Base-by-base conservation (phyloP, 2,329 filamentous ascomycete species). In the Fusarium mangiferae region DNA sequence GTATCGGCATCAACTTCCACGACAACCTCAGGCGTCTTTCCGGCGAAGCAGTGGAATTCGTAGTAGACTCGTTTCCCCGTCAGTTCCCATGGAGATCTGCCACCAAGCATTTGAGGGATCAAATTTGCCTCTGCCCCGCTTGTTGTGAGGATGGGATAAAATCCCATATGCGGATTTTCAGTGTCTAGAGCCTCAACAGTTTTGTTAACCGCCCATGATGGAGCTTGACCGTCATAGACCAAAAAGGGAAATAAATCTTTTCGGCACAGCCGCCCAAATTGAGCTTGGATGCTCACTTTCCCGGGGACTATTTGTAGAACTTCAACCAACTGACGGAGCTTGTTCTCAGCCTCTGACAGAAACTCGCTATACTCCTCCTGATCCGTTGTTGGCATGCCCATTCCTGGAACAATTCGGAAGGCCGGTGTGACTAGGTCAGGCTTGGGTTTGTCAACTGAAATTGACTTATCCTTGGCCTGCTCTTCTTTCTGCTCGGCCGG, bases 191-290 rank as follows among this genome's bases (percentile, higher is more conserved):
- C 51, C 13, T 49, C 48, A n/a, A 41, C 6, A 20, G 77, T 61
- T n/a, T 68, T 39, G 13, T 36, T n/a, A n/a, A 44, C 30, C 15
- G 44, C 44, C 64, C 75, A 77, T 15, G 63, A 68, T 13, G 77
- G 77, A 2, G 72, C 78, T 45, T 60, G 36, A 5, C 72, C 75
- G 36, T 69, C 52, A 38, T 76, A 66, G 36, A 81, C 76, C 11
- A 73, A 28, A 18, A 66, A 60, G 20, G 63, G 66, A 9, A 42
- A 56, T 18, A 73, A 30, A 14, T 79, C 64, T 33, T 75, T 78
- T 39, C 80, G 42, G 54, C 78, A 81, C 14, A 81, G 63, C 7
- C 81, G 78, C 4, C 81, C 81, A 49, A 82, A 78, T 20, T 70
- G 70, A 36, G 78, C 63, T 44, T 77, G 68, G 14, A 82, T 46